Evolutionary conservation across 345 rosid species (phyloP).

Genomic region (Boechera retrofracta): DNA sequence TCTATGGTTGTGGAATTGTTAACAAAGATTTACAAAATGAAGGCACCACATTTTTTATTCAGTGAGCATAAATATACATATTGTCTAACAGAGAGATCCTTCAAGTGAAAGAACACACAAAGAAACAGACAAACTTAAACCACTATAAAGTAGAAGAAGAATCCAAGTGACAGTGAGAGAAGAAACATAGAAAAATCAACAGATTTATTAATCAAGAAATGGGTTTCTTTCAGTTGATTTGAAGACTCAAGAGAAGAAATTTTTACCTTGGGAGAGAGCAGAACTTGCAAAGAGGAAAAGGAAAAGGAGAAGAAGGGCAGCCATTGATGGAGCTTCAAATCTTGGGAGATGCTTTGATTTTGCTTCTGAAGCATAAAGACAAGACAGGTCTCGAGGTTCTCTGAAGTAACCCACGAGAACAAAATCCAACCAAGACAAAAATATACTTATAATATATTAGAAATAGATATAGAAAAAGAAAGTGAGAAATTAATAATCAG

Average conservation of each 20-base stretch:
- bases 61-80: constrained; percentile 6
- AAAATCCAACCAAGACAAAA: constrained; percentile 44
- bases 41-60: constrained; percentile 1
- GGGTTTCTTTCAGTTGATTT: constrained; percentile 17
- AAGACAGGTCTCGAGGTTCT: constrained; percentile 47
- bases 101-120: constrained; percentile 29
- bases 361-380: constrained; percentile 40
- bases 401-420: constrained; percentile 48
- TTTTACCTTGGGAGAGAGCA: constrained; percentile 47
- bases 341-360: constrained; percentile 46
- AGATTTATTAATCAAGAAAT: neutral
- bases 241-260: constrained; percentile 18
- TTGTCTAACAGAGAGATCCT: constrained; percentile 24
- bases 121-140: constrained; percentile 30
- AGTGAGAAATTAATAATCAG: constrained; percentile 36
- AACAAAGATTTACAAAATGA: constrained; percentile 4
- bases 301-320: constrained; percentile 46
- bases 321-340: constrained; percentile 46
- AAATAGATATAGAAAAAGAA: neutral
- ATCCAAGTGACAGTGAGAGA: constrained; percentile 18
- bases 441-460: neutral
- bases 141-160: constrained; percentile 22
- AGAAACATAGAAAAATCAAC: neutral
- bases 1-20: neutral
- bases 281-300: constrained; percentile 43